Evolutionary conservation across 176 grass and related monocot genomes (phyloP).

Genomic region (Urochloa ruziziensis): DNA sequence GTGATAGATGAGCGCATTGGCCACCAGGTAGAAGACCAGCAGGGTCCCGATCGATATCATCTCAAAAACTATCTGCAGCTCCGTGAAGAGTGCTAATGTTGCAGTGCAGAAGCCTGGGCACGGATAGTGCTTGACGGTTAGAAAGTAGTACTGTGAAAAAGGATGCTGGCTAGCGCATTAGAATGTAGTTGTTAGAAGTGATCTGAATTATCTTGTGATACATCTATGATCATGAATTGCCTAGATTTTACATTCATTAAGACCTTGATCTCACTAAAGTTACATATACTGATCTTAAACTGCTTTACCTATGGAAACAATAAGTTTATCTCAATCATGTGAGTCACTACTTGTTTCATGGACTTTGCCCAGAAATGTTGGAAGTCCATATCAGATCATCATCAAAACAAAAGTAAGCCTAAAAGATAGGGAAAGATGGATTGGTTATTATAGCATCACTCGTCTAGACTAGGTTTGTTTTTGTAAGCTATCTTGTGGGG

Average conservation of each 20-base stretch:
- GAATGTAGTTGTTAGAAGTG: neutral
- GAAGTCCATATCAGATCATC: neutral
- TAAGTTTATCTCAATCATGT: neutral
- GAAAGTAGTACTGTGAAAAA: neutral
- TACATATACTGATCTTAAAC: neutral
- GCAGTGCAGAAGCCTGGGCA: constrained; percentile 76
- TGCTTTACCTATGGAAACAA: neutral
- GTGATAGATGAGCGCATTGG: constrained; percentile 83
- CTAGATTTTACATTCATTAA: neutral
- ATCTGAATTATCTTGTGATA: neutral
- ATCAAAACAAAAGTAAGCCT: neutral
- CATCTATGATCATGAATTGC: neutral
- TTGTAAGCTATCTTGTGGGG: neutral
- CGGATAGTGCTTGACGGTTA: neutral
- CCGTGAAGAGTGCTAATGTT: constrained; percentile 74
- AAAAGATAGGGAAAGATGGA: neutral
- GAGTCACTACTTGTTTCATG: neutral
- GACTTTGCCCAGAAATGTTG: constrained; percentile 7
- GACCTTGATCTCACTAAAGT: neutral
- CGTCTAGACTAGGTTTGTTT: neutral
- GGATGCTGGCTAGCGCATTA: neutral
- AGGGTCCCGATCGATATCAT: constrained; percentile 93
- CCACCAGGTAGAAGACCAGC: constrained; percentile 91
- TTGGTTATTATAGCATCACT: neutral
- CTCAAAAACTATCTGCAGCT: constrained; percentile 81